These are phyloP conservation scores for Sphaerulina populicola DNA, from an alignment of 2,329 filamentous ascomycete species.

Conservation along the genomic window DNA sequence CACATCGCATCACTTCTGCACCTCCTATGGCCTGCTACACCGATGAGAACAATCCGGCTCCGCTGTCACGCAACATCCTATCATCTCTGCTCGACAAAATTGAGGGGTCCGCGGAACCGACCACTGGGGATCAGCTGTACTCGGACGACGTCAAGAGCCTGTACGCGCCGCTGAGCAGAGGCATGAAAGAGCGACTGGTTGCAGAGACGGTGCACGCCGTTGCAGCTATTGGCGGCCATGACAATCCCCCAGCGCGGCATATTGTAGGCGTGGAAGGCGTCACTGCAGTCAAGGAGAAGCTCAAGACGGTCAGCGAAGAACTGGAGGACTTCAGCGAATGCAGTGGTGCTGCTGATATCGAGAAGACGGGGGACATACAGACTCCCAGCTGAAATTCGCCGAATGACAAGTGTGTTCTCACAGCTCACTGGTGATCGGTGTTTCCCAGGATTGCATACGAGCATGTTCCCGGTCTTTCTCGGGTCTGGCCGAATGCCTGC, in stretches of 20 bases:
- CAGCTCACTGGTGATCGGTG: neutral
- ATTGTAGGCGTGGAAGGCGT: constrained; percentile 89
- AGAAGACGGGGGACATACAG: constrained; percentile 15
- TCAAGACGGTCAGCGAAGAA: constrained; percentile 93
- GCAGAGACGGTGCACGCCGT: constrained; percentile 86
- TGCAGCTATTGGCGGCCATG: constrained; percentile 85
- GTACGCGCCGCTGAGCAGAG: constrained; percentile 63
- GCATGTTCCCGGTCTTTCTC: constrained; percentile 1
- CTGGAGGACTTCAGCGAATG: constrained; percentile 92
- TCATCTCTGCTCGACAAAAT: constrained; percentile 69
- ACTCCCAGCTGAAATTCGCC: constrained; percentile 9
- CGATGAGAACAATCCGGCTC: constrained; percentile 62
- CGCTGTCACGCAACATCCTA: constrained; percentile 74
- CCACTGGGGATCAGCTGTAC: constrained; percentile 41
- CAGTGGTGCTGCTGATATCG: constrained; percentile 73
- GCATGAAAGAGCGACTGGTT: constrained; percentile 64
- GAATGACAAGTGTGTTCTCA: neutral
- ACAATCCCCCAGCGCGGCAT: constrained; percentile 88
- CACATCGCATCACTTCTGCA: constrained; percentile 76
- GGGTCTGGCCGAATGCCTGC: neutral
- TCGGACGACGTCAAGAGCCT: constrained; percentile 52
- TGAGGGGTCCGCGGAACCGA: constrained; percentile 33
- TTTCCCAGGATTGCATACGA: neutral
- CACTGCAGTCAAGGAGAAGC: constrained; percentile 81
- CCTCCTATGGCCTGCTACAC: constrained; percentile 66